Conservation (phyloP, 495 filamentous ascomycete species). For the Elasticomyces elasticus region DNA sequence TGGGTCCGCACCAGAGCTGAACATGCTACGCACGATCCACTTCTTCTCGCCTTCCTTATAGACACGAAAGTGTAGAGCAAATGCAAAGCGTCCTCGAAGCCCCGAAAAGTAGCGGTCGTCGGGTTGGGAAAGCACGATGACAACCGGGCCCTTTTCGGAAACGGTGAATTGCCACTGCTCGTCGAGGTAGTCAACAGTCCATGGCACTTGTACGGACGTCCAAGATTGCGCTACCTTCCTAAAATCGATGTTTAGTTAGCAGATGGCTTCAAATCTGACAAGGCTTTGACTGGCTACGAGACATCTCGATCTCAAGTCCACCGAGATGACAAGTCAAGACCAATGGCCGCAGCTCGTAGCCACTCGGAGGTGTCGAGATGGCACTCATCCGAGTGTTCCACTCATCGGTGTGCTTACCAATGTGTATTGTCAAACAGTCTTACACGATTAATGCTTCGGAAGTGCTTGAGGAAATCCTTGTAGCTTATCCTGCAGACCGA, state of each 20-base stretch:
- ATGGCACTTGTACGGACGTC: constrained; percentile 76
- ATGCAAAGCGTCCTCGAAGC: constrained; percentile 71
- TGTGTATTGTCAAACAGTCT: constrained; percentile 60
- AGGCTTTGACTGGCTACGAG: too few relatives aligned
- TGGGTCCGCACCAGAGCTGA: constrained; percentile 47
- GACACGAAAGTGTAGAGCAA: constrained; percentile 68
- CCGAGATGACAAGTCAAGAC: too few relatives aligned
- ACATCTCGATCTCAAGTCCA: too few relatives aligned
- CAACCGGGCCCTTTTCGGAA: constrained; percentile 54
- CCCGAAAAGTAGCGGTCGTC: constrained; percentile 80
- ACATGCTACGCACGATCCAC: constrained; percentile 73
- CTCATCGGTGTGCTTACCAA: too few relatives aligned
- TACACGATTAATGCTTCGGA: constrained; percentile 72
- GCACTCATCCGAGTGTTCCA: too few relatives aligned
- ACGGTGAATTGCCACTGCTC: constrained; percentile 71
- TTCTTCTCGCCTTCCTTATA: constrained; percentile 66
- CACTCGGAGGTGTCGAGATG: too few relatives aligned
- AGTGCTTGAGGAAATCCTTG: constrained; percentile 73
- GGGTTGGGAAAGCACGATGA: constrained; percentile 74
- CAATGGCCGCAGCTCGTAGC: too few relatives aligned
- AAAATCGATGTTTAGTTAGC: too few relatives aligned
- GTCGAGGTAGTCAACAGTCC: constrained; percentile 74
- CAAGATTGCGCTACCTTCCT: constrained; percentile 80
- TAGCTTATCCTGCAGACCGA: too few relatives aligned
- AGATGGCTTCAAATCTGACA: too few relatives aligned